Base-by-base conservation (phyloP, 2,329 filamentous ascomycete species). In the Pseudopyrenochaeta lycopersici region DNA sequence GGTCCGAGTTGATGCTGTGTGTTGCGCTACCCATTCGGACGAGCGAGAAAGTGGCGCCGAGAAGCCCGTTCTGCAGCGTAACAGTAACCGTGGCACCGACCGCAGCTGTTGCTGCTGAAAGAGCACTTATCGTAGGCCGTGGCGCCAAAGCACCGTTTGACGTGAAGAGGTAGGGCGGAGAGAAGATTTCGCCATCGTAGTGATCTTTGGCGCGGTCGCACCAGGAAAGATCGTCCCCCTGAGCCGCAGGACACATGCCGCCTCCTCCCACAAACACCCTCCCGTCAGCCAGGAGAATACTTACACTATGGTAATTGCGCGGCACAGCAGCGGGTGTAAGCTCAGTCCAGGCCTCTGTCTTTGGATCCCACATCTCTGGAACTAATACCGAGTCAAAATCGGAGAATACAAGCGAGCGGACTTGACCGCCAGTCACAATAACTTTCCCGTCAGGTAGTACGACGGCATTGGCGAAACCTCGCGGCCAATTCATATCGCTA, bases 151-250 rank as follows among this genome's bases (percentile, higher is more conserved):
- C 78, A 53, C 81, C 81, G 0, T 35, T 9, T 5, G 4, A 4
- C 4, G 4, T 27, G 23, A 27, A 9, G 9, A 86, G 80, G 52
- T 86, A 86, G 0, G 80, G 78, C 1, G 84, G 84, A 6, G 75
- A 78, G 65, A 80, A 86, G 52, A 86, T 79, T 65, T 86, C 78
- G 10, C 67, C 81, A 55, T 86, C 81, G n/a, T 57, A 44, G 31
- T 66, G 60, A 4, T 68, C 74, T 21, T 85, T 72, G 0, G 81
- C 83, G 23, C 82, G 78, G 53, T 82, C 60, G 61, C 82, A 78
- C 0, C 80, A 79, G 44, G 23, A 76, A 74, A 2, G 68, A 69
- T 0, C 42, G 23, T 1, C 20, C 45, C 6, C 56, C 55, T 2
- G 59, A 49, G 31, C 53, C 54, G 3, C 58, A 54, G 15, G 35